A percentile compares a stretch with the other conserved stretches of the same genome.
Evolutionary conservation across 2,329 filamentous ascomycete genomes (phyloP).

Genomic region (Aspergillus alliaceus): DNA sequence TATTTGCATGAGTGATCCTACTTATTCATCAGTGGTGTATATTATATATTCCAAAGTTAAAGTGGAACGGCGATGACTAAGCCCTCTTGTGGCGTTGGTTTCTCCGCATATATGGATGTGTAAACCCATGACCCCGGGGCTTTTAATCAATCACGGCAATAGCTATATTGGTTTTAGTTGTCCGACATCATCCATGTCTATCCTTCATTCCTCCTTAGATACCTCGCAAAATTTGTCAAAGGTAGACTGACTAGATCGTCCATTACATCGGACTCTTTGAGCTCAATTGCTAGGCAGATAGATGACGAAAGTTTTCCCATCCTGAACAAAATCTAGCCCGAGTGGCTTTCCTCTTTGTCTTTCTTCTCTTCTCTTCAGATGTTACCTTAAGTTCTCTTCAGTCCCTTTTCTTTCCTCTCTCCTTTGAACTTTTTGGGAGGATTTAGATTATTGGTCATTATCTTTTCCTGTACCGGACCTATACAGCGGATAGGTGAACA

Average conservation of each 20-base stretch:
- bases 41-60: no score
- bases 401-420: no score
- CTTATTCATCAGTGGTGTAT: no score
- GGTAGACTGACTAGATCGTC: neutral
- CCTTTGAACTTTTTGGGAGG: no score
- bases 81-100: neutral
- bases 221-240: neutral
- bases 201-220: neutral
- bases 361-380: neutral
- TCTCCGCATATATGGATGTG: no score
- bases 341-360: neutral
- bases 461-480: no score
- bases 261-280: constrained; percentile 2
- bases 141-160: no score
- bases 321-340: neutral
- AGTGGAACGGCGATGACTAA: constrained; percentile 8
- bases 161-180: neutral
- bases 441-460: no score
- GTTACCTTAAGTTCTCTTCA: no score
- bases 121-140: no score
- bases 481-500: constrained; percentile 19
- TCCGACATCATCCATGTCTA: no score
- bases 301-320: constrained; percentile 1
- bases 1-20: neutral
- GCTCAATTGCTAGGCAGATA: constrained; percentile 11